These are phyloP conservation scores for Clarireedia sp. DNA, from an alignment of 2,329 filamentous ascomycete genomes.

Conservation along the genomic window DNA sequence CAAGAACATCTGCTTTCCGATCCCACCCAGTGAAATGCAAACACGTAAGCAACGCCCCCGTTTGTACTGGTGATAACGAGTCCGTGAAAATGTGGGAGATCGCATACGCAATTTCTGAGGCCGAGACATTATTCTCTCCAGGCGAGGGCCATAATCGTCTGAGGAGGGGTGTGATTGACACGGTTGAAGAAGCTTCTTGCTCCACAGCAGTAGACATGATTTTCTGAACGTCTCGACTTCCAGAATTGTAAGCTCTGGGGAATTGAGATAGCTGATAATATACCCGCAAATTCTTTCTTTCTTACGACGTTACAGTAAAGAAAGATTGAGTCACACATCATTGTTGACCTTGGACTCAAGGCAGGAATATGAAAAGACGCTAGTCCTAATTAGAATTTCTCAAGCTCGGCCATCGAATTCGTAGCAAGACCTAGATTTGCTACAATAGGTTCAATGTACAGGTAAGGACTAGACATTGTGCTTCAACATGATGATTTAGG, in stretches of 20 bases:
- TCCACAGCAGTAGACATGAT: slow-evolving; percentile 19
- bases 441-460: slow-evolving; percentile 7
- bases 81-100: slow-evolving; percentile 89
- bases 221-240: background rate
- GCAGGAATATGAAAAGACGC: background rate
- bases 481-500: background rate
- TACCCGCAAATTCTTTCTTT: background rate
- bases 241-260: background rate
- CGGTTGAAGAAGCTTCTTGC: slow-evolving; percentile 17
- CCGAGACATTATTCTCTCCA: slow-evolving; percentile 46
- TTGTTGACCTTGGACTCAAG: background rate
- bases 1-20: slow-evolving; percentile 74
- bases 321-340: slow-evolving; percentile 2
- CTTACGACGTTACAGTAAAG: background rate
- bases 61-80: slow-evolving; percentile 79
- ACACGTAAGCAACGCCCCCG: slow-evolving; percentile 78
- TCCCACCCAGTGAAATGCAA: slow-evolving; percentile 88
- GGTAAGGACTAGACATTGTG: slow-evolving; percentile 10
- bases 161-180: slow-evolving; percentile 60
- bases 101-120: slow-evolving; percentile 80
- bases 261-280: too few species aligned
- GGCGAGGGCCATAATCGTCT: slow-evolving; percentile 60
- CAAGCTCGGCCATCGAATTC: slow-evolving; percentile 6
- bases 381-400: slow-evolving; percentile 21
- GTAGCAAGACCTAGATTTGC: background rate